A percentile compares a stretch with the other conserved stretches of the same genome.
These are phyloP conservation scores for Colletotrichum chlorophyti DNA, from an alignment of 2,329 filamentous ascomycete species.

Conservation along the genomic window DNA sequence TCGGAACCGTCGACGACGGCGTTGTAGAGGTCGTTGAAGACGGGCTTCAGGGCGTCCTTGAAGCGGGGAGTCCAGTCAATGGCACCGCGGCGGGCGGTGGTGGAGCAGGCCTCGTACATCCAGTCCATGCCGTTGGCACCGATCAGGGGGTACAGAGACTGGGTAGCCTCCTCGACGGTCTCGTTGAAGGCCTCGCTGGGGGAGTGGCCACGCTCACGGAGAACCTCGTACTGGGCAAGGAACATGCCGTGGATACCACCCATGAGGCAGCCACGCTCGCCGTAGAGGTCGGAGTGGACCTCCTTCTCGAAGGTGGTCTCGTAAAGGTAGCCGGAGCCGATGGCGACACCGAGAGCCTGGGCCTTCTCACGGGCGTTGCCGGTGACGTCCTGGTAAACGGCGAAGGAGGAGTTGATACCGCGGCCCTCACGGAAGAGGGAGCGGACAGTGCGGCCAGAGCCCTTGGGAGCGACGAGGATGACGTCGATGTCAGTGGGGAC, in stretches of 20 bases:
- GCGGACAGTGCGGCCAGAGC: slow-evolving; percentile 97
- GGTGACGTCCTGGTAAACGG: slow-evolving; percentile 97
- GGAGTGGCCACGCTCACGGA: slow-evolving; percentile 97
- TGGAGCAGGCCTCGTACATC: slow-evolving; percentile 99
- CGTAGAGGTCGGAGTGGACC: slow-evolving; percentile 99
- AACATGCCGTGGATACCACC: slow-evolving; percentile 99
- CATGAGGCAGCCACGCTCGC: slow-evolving; percentile 99
- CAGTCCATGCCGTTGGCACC: slow-evolving; percentile 99
- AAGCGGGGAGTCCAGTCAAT: slow-evolving; percentile 98
- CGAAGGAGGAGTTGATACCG: slow-evolving; percentile 99
- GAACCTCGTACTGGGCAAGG: slow-evolving; percentile 99
- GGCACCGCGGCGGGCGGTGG: slow-evolving; percentile 95
- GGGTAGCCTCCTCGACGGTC: slow-evolving; percentile 99
- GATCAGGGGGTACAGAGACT: slow-evolving; percentile 97
- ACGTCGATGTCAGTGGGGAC: slow-evolving; percentile 96
- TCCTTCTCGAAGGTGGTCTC: slow-evolving; percentile 99
- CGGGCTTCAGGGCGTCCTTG: slow-evolving; percentile 98
- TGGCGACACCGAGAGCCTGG: slow-evolving; percentile 92
- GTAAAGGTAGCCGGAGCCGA: slow-evolving; percentile 98
- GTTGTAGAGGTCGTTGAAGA: slow-evolving; percentile 98
- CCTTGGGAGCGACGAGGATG: slow-evolving; percentile 99
- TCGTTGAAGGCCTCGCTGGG: slow-evolving; percentile 99
- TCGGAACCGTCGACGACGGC: slow-evolving; percentile 89
- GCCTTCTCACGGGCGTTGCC: slow-evolving; percentile 99
- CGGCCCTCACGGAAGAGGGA: slow-evolving; percentile 98